These are phyloP conservation scores for Boletus calvinii DNA, from an alignment of 1,284 basidiomycete genomes.

Conservation along the genomic window DNA sequence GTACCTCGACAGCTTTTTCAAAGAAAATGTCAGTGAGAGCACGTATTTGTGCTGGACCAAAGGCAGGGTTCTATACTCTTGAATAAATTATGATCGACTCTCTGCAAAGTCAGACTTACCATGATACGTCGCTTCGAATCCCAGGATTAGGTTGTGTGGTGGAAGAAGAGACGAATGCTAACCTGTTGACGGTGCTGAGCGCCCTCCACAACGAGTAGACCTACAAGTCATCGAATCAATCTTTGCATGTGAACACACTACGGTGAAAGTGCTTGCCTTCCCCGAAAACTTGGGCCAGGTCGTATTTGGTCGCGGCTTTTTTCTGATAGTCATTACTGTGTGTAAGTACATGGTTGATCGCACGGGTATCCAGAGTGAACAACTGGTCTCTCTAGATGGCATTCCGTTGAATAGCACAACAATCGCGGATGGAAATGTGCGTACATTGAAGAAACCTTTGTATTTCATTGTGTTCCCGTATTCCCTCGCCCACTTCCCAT, in stretches of 20 bases:
- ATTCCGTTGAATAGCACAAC: no score
- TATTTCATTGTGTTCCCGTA: background rate
- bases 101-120: no score
- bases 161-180: background rate
- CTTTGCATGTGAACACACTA: no score
- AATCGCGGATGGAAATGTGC: background rate
- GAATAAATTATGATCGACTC: no score
- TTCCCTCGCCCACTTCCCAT: background rate
- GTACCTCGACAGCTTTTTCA: constrained; percentile 39
- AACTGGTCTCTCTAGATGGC: no score
- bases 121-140: no score
- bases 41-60: constrained; percentile 52
- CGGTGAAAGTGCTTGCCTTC: background rate
- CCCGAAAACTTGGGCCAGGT: background rate
- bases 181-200: background rate
- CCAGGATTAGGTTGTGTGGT: no score
- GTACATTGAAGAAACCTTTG: background rate
- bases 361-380: no score
- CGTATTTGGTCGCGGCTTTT: no score
- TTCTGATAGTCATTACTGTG: background rate
- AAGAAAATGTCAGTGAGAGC: constrained; percentile 55
- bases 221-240: background rate
- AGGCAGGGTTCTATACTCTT: constrained; percentile 51
- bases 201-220: background rate
- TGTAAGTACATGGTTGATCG: background rate